These are phyloP conservation scores for Flaveria robusta DNA, from an alignment of 129 eudicot genomes.

Conservation along the genomic window DNA sequence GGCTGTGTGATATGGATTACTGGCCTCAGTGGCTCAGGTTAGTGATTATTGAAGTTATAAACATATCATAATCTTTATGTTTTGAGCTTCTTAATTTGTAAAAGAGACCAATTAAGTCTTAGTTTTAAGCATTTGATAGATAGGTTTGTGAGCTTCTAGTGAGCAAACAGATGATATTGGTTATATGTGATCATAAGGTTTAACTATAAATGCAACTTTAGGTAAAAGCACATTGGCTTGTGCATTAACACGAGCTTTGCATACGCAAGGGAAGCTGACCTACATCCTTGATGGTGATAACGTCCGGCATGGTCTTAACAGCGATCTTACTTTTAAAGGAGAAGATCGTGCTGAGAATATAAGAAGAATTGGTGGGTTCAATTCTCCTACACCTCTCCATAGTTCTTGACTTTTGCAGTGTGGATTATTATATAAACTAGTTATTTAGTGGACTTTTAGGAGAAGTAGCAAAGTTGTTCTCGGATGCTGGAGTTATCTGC, in stretches of 20 bases:
- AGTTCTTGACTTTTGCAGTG: neutral
- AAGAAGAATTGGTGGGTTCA: conserved; percentile 77
- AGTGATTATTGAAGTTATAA: neutral
- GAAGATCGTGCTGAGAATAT: conserved; percentile 94
- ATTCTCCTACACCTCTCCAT: neutral
- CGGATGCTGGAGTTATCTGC: conserved; percentile 94
- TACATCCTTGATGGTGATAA: conserved; percentile 98
- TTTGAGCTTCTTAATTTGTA: neutral
- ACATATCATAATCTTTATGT: too few relatives aligned
- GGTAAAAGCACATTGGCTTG: conserved; percentile 98
- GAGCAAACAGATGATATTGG: neutral
- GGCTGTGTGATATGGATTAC: conserved; percentile 98
- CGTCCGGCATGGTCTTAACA: conserved; percentile 91
- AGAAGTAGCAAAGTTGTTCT: conserved; percentile 91
- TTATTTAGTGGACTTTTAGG: conserved; percentile 43
- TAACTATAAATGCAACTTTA: conserved; percentile 27
- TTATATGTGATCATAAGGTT: neutral
- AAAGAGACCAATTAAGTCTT: neutral
- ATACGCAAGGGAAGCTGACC: conserved; percentile 80
- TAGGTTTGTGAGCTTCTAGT: too few relatives aligned
- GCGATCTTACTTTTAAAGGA: conserved; percentile 77
- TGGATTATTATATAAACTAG: neutral
- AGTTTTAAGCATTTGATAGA: neutral
- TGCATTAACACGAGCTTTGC: conserved; percentile 79
- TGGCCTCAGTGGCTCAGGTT: conserved; percentile 99